Conservation (phyloP, 2,329 filamentous ascomycete genomes). For the Ascochyta fabae region DNA sequence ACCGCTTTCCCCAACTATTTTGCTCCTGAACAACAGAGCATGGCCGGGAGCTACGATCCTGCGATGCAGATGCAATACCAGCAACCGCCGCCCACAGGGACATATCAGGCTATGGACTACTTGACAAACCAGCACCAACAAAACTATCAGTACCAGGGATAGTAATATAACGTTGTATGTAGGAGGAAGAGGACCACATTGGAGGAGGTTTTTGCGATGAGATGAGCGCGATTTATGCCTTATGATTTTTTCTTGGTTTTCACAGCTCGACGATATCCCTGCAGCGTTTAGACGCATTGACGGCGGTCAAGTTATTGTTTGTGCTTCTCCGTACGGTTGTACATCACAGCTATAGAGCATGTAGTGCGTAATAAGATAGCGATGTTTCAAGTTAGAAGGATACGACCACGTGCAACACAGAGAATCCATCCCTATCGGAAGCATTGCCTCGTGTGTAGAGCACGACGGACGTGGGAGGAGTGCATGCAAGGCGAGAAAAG, state of each 20-base stretch:
- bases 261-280: conserved; percentile 10
- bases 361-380: conserved; percentile 9
- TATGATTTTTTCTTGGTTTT: conserved; percentile 2
- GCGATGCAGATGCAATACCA: conserved; percentile 40
- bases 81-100: conserved; percentile 22
- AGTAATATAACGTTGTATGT: background rate
- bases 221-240: background rate
- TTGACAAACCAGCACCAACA: conserved; percentile 34
- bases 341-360: background rate
- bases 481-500: conserved; percentile 4
- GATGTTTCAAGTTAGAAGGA: background rate
- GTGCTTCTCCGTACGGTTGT: background rate
- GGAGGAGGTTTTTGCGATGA: background rate
- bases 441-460: background rate
- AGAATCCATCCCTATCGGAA: background rate
- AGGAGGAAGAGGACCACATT: background rate
- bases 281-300: conserved; percentile 11
- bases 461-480: background rate
- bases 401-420: background rate
- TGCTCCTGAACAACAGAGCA: conserved; percentile 35
- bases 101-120: conserved; percentile 45
- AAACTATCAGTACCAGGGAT: conserved; percentile 37
- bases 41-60: conserved; percentile 37
- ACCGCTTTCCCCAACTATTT: conserved; percentile 44
- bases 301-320: conserved; percentile 17